Evolutionary conservation across 2,329 filamentous ascomycete species (phyloP).

Genomic region (Aschersonia sp.): DNA sequence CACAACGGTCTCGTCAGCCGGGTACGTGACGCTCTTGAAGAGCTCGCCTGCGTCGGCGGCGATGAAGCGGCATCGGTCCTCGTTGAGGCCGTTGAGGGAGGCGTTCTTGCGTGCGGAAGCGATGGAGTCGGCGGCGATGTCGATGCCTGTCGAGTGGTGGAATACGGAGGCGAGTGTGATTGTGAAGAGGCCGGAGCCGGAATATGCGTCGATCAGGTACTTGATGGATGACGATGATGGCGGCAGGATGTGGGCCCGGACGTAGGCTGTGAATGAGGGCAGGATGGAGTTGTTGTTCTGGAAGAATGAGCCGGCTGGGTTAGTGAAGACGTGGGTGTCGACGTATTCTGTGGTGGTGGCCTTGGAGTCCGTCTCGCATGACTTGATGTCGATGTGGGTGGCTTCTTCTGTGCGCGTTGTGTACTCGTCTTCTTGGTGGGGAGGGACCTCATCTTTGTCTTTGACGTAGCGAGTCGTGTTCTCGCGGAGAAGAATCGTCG

Average conservation of each 20-base stretch:
- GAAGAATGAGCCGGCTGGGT: slow-evolving; percentile 91
- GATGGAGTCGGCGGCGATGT: slow-evolving; percentile 73
- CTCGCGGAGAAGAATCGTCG: slow-evolving; percentile 80
- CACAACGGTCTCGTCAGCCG: slow-evolving; percentile 73
- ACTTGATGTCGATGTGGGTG: slow-evolving; percentile 62
- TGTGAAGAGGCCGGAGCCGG: slow-evolving; percentile 91
- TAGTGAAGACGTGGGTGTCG: slow-evolving; percentile 71
- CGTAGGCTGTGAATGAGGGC: slow-evolving; percentile 70
- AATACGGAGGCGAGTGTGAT: slow-evolving; percentile 81
- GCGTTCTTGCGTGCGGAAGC: slow-evolving; percentile 68
- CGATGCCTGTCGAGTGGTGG: slow-evolving; percentile 75
- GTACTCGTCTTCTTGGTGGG: not conserved
- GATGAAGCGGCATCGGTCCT: slow-evolving; percentile 64
- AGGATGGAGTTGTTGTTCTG: slow-evolving; percentile 99
- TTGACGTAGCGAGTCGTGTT: slow-evolving; percentile 57
- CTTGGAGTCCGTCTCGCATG: slow-evolving; percentile 78
- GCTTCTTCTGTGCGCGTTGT: slow-evolving; percentile 12
- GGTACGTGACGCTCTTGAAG: slow-evolving; percentile 62
- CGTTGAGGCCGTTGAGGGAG: slow-evolving; percentile 52
- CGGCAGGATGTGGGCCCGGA: slow-evolving; percentile 64
- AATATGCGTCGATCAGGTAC: slow-evolving; percentile 95
- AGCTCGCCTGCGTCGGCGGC: slow-evolving; percentile 76
- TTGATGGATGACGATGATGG: slow-evolving; percentile 38
- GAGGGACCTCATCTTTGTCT: slow-evolving; percentile 6
- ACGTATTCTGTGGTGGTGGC: slow-evolving; percentile 78